phyloP scores from a whole-genome alignment of 306 rosid species.

The Trifolium repens region DNA sequence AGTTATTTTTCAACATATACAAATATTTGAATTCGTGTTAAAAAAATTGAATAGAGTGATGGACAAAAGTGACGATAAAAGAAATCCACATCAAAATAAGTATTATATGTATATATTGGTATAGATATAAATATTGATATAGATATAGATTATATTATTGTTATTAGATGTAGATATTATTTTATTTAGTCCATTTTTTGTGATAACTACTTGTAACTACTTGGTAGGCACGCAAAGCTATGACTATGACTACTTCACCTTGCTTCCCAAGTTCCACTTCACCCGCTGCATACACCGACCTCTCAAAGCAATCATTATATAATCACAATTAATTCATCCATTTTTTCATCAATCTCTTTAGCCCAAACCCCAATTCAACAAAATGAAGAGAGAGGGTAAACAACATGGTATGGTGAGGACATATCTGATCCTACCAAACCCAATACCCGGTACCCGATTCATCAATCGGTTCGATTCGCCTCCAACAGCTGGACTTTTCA shows the following conservation, averaged over 20 bases:
- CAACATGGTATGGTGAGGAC: constrained; percentile 84
- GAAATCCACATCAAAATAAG: too few relatives aligned
- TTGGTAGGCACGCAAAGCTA: constrained; percentile 47
- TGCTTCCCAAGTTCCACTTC: constrained; percentile 54
- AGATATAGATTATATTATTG: too few relatives aligned
- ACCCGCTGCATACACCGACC: not conserved
- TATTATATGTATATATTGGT: too few relatives aligned
- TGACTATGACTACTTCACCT: constrained; percentile 18
- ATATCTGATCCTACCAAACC: constrained; percentile 56
- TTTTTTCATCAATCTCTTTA: constrained; percentile 11
- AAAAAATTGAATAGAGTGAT: too few relatives aligned
- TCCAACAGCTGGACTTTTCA: constrained; percentile 63
- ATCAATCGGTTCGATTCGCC: constrained; percentile 49
- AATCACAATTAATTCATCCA: not conserved
- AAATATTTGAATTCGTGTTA: too few relatives aligned
- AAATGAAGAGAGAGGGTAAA: constrained; percentile 85
- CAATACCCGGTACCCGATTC: constrained; percentile 49
- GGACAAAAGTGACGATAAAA: too few relatives aligned
- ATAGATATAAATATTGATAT: too few relatives aligned
- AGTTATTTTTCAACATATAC: too few relatives aligned
- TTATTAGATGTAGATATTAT: not conserved
- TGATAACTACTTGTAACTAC: constrained; percentile 43
- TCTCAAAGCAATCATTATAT: constrained; percentile 5
- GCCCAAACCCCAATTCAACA: constrained; percentile 22
- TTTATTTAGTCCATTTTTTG: not conserved